These are phyloP conservation scores for Canavalia gladiata DNA, from an alignment of 306 rosid species.

Conservation along the genomic window DNA sequence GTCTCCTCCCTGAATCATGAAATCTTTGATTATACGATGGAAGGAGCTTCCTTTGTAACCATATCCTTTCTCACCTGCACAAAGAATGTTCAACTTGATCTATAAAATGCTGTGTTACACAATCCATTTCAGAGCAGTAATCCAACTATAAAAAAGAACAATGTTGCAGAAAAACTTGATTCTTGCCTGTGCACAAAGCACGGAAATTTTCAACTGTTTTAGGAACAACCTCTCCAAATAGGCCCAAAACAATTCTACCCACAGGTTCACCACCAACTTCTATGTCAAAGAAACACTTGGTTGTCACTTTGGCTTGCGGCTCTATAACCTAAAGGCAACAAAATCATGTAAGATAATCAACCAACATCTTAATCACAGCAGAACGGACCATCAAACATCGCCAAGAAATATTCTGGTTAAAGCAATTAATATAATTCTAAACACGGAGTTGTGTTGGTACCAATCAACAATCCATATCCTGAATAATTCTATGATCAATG, in stretches of 20 bases:
- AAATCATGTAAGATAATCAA: constrained; percentile 40
- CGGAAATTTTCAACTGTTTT: constrained; percentile 88
- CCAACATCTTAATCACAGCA: constrained; percentile 24
- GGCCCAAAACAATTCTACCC: constrained; percentile 77
- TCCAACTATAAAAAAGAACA: constrained; percentile 31
- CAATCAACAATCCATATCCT: constrained; percentile 25
- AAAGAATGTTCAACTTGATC: constrained; percentile 43
- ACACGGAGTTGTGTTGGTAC: background rate
- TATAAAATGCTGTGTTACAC: constrained; percentile 19
- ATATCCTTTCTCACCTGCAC: constrained; percentile 91
- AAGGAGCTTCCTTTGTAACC: constrained; percentile 93
- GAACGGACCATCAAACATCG: constrained; percentile 20
- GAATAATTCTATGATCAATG: background rate
- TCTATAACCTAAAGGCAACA: constrained; percentile 61
- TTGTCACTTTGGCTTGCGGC: constrained; percentile 83
- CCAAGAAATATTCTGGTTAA: constrained; percentile 9
- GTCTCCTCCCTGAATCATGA: constrained; percentile 99
- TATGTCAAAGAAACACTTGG: constrained; percentile 80
- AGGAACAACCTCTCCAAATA: constrained; percentile 83
- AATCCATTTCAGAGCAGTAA: constrained; percentile 32
- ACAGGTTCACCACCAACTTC: constrained; percentile 77
- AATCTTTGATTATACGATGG: constrained; percentile 90
- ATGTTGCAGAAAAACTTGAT: constrained; percentile 20
- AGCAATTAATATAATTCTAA: constrained; percentile 1
- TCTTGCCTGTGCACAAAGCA: constrained; percentile 89